Conservation (phyloP, 2,329 filamentous ascomycete genomes). For the Falciphora oryzae region DNA sequence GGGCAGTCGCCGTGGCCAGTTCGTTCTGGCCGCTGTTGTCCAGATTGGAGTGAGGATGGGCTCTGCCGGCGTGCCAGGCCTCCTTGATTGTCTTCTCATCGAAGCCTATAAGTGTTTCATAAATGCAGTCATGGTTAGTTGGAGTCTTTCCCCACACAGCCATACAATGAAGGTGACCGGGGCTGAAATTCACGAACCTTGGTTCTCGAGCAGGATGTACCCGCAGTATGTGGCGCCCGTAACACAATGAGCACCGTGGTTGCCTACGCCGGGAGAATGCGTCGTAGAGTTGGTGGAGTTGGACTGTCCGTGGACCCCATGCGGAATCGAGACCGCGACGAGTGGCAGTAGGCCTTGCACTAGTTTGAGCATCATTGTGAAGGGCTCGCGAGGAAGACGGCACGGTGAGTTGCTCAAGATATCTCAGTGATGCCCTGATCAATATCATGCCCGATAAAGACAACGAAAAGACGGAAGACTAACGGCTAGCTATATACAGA, state of each 20-base stretch:
- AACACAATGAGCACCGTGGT: slow-evolving; percentile 13
- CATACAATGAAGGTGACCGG: no score
- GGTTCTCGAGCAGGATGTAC: slow-evolving; percentile 20
- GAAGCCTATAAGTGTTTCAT: slow-evolving; percentile 14
- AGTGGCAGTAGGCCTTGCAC: background rate
- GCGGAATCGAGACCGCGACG: background rate
- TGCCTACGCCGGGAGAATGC: background rate
- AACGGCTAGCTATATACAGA: no score
- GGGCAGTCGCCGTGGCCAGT: background rate
- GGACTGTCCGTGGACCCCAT: slow-evolving; percentile 3
- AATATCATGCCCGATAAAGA: background rate
- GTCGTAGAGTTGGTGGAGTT: background rate
- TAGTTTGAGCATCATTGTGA: background rate
- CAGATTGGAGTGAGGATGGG: slow-evolving; percentile 17
- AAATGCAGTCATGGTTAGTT: background rate
- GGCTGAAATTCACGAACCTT: slow-evolving; percentile 14
- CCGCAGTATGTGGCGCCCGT: slow-evolving; percentile 23
- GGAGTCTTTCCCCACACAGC: background rate
- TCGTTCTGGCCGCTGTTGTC: slow-evolving; percentile 13
- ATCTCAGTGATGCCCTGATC: background rate
- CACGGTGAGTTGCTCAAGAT: background rate
- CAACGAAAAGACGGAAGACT: no score
- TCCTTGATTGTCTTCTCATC: slow-evolving; percentile 17
- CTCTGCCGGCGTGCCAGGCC: slow-evolving; percentile 17
- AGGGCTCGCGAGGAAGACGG: background rate